Evolutionary conservation across 345 rosid species (phyloP).

Genomic region (Lenwebbia sp.): DNA sequence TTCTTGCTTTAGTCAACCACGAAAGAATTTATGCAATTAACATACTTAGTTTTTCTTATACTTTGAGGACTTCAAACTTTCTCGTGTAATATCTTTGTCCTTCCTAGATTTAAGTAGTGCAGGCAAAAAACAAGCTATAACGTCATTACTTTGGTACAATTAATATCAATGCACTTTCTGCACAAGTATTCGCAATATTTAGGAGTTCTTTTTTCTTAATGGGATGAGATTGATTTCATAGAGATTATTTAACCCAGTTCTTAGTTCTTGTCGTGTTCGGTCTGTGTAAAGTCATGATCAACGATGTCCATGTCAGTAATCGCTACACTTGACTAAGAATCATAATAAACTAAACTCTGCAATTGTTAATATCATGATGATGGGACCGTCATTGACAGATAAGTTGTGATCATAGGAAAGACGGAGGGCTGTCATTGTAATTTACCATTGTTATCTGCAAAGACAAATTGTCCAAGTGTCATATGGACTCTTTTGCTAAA

Average conservation of each 20-base stretch:
- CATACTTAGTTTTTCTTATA: background rate
- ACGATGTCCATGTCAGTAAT: background rate
- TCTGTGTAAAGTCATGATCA: background rate
- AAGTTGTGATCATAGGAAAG: background rate
- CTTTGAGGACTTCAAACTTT: background rate
- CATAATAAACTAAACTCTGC: background rate
- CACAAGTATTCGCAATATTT: background rate
- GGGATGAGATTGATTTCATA: background rate
- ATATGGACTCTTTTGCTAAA: background rate
- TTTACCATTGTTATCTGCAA: background rate
- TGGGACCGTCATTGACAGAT: background rate
- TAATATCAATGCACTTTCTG: background rate
- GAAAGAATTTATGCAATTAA: background rate
- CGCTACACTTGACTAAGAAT: background rate
- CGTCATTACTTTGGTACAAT: background rate
- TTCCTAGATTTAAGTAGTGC: background rate
- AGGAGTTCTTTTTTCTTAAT: background rate
- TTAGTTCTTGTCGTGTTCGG: background rate
- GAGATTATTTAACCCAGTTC: background rate
- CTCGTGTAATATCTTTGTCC: background rate
- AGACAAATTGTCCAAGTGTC: background rate
- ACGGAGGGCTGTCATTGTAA: background rate
- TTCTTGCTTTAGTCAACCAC: background rate
- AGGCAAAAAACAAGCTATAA: background rate
- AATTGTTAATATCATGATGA: background rate